These are phyloP conservation scores for Epichloe festucae DNA, from an alignment of 2,329 filamentous ascomycete species.

Conservation along the genomic window DNA sequence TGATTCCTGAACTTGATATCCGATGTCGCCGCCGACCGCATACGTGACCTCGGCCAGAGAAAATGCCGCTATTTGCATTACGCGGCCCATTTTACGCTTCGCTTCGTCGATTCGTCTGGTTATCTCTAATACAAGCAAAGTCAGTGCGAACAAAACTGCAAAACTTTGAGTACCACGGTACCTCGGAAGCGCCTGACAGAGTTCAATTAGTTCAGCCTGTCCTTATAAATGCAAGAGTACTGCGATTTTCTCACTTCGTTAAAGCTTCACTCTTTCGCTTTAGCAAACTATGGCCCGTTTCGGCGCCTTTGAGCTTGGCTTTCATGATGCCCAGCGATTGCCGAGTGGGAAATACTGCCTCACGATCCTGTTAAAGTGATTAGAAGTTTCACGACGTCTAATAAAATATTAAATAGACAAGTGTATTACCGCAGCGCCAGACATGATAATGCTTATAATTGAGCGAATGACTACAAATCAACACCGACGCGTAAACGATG, in stretches of 20 bases:
- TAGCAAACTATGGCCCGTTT: constrained; percentile 82
- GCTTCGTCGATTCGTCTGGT: constrained; percentile 95
- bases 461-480: background rate
- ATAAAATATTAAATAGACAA: background rate
- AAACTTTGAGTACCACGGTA: background rate
- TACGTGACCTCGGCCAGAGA: constrained; percentile 96
- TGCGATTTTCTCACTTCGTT: constrained; percentile 58
- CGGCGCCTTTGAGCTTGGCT: constrained; percentile 87
- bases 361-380: constrained; percentile 55
- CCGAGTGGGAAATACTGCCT: constrained; percentile 93
- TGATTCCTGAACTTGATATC: constrained; percentile 94
- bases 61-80: constrained; percentile 98
- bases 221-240: background rate
- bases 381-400: background rate
- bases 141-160: constrained; percentile 6
- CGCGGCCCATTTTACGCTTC: constrained; percentile 97
- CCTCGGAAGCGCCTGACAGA: constrained; percentile 5
- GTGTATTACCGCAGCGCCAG: constrained; percentile 17
- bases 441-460: constrained; percentile 14
- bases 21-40: constrained; percentile 87
- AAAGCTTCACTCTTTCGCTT: constrained; percentile 97
- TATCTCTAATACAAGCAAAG: constrained; percentile 50
- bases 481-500: background rate
- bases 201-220: background rate
- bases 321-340: constrained; percentile 97